Conservation (phyloP, 1,139 yeast species). For the Geotrichum fermentans region DNA sequence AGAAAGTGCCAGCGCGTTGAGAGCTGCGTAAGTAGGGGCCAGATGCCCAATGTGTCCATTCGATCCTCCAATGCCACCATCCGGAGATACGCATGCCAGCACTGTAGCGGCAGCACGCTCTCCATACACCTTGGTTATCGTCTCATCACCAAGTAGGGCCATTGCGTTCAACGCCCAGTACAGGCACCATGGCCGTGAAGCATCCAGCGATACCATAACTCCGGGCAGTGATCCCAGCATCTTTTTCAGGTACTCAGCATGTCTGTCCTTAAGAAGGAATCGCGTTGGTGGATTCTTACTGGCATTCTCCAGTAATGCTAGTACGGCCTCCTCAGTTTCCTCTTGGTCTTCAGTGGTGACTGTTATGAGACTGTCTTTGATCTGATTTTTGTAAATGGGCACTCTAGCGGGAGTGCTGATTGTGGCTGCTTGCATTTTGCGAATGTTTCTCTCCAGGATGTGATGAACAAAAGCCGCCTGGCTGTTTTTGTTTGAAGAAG, state of each 20-base stretch:
- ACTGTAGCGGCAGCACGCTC: conserved; percentile 35
- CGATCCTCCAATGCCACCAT: conserved; percentile 86
- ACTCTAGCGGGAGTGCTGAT: not conserved
- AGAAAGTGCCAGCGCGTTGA: conserved; percentile 56
- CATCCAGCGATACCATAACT: conserved; percentile 55
- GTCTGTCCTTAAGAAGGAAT: conserved; percentile 36
- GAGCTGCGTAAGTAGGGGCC: conserved; percentile 79
- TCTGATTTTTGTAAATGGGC: conserved; percentile 17
- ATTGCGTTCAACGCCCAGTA: conserved; percentile 76
- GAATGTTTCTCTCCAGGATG: conserved; percentile 4
- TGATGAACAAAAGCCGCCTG: conserved; percentile 9
- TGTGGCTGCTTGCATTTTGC: conserved; percentile 3
- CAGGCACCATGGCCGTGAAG: conserved; percentile 85
- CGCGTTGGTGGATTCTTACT: conserved; percentile 25
- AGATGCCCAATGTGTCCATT: conserved; percentile 72
- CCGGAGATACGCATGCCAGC: conserved; percentile 33
- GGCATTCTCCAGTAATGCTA: conserved; percentile 28
- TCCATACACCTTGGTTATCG: conserved; percentile 23
- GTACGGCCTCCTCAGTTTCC: conserved; percentile 42
- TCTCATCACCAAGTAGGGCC: conserved; percentile 39
- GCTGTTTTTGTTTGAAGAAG: not conserved
- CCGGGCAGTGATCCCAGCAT: conserved; percentile 50
- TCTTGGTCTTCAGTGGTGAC: conserved; percentile 37
- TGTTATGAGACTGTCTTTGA: conserved; percentile 24
- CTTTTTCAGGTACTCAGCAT: conserved; percentile 40